phyloP scores from a whole-genome alignment of 2,329 filamentous ascomycete genomes.

The Exophiala alcalophila region DNA sequence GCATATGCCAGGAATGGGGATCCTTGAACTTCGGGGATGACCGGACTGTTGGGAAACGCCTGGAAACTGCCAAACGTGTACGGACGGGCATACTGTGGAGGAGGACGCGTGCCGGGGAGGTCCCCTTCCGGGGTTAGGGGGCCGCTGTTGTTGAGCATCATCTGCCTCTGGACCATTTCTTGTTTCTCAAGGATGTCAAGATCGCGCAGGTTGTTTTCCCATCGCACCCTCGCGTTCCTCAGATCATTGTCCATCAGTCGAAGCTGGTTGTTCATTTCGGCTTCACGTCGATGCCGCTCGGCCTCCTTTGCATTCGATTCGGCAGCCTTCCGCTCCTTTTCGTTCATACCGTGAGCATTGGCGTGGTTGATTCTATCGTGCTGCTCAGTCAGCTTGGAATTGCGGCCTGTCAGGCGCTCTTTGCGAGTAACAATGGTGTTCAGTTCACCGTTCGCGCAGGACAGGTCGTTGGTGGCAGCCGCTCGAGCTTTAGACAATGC shows the following conservation, averaged over 20 bases:
- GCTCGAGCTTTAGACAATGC: conserved; percentile 52
- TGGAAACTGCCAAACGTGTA: conserved; percentile 30
- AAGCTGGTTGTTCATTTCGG: conserved; percentile 42
- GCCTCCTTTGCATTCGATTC: conserved; percentile 47
- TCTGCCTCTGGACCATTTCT: conserved; percentile 40
- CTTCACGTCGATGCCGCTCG: conserved; percentile 45
- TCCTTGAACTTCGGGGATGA: conserved; percentile 25
- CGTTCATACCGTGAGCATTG: conserved; percentile 57
- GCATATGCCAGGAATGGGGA: conserved; percentile 31
- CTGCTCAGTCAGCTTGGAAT: conserved; percentile 59
- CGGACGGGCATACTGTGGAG: conserved; percentile 29
- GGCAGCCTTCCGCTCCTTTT: conserved; percentile 50
- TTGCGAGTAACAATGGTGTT: conserved; percentile 51
- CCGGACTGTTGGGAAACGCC: conserved; percentile 29
- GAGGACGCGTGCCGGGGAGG: conserved; percentile 52
- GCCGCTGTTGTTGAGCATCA: conserved; percentile 43
- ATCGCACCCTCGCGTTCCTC: conserved; percentile 15
- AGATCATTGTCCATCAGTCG: conserved; percentile 40
- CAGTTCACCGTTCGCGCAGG: conserved; percentile 34
- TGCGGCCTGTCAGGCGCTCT: conserved; percentile 58
- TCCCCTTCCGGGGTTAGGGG: conserved; percentile 59
- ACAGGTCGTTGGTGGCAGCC: conserved; percentile 53
- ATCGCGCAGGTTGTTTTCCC: conserved; percentile 39
- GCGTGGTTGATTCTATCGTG: conserved; percentile 58
- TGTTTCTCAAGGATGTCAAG: conserved; percentile 27